phyloP scores from a whole-genome alignment of 2,329 filamentous ascomycete genomes.

The Emmonsiellopsis sp. region DNA sequence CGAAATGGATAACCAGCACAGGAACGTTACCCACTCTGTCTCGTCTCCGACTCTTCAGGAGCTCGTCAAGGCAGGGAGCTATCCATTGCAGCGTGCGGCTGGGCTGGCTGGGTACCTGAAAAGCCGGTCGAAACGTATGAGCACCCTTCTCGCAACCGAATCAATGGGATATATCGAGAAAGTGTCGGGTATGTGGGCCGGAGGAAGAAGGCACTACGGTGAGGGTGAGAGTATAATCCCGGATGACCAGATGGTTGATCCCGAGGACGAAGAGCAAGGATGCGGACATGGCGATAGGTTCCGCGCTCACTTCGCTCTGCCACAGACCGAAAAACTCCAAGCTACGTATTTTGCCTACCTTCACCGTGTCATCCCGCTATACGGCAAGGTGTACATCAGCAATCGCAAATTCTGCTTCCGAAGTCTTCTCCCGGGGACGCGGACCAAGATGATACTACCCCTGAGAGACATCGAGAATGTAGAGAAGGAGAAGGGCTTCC shows the following conservation, averaged over 20 bases:
- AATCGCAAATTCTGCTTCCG: constrained; percentile 84
- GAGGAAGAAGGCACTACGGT: constrained; percentile 80
- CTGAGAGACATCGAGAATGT: constrained; percentile 87
- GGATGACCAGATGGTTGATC: constrained; percentile 53
- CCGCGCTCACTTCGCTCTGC: constrained; percentile 81
- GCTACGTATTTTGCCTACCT: constrained; percentile 90
- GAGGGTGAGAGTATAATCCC: constrained; percentile 58
- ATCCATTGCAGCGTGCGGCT: constrained; percentile 74
- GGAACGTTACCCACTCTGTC: constrained; percentile 16
- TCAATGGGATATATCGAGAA: constrained; percentile 96
- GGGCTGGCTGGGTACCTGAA: constrained; percentile 76
- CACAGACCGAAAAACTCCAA: constrained; percentile 69
- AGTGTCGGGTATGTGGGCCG: constrained; percentile 94
- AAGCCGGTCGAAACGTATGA: constrained; percentile 70
- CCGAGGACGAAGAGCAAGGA: constrained; percentile 48
- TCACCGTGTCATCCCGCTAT: constrained; percentile 81
- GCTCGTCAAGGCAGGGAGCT: constrained; percentile 54
- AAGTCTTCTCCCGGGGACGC: constrained; percentile 77
- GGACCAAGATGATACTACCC: constrained; percentile 86
- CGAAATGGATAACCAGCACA: constrained; percentile 16
- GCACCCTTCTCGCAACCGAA: constrained; percentile 71
- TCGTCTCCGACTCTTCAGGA: constrained; percentile 49
- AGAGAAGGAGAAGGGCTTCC: constrained; percentile 89
- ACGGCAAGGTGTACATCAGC: constrained; percentile 94
- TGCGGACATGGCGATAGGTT: constrained; percentile 59